A percentile compares a stretch with the other conserved stretches of the same genome.
Evolutionary conservation across 495 filamentous ascomycete species (phyloP).

Genomic region (Talaromyces stipitatus): DNA sequence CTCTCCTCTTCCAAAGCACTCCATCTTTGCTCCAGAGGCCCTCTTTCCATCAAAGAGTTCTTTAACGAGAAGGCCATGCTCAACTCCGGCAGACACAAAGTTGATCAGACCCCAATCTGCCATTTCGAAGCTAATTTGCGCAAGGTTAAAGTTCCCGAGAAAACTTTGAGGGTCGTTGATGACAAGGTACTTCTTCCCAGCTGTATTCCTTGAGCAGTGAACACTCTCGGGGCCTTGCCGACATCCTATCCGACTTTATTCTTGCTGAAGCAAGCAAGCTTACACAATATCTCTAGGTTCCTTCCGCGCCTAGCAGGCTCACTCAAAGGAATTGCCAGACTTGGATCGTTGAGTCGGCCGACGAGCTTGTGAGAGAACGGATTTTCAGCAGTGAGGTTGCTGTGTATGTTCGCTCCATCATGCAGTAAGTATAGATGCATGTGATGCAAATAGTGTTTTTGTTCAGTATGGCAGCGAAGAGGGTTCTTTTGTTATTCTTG

Average conservation of each 20-base stretch:
- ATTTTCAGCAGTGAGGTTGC: constrained; percentile 11
- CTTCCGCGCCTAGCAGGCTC: constrained; percentile 7
- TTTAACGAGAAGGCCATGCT: constrained; percentile 17
- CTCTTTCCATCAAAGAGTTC: constrained; percentile 27
- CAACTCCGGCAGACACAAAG: constrained; percentile 9
- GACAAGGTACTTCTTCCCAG: constrained; percentile 6
- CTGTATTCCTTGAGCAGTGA: not conserved
- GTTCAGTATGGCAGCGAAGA: too few relatives aligned
- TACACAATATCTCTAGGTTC: not conserved
- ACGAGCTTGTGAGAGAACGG: constrained; percentile 11
- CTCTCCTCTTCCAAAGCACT: constrained; percentile 24
- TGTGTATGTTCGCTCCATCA: constrained; percentile 10
- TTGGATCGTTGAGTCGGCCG: constrained; percentile 23
- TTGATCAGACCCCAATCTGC: constrained; percentile 12
- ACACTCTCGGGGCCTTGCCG: not conserved
- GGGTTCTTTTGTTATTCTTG: too few relatives aligned
- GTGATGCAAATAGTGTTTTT: not conserved
- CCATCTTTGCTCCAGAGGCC: constrained; percentile 31
- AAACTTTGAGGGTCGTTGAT: constrained; percentile 7
- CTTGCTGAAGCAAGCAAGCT: not conserved
- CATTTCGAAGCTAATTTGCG: constrained; percentile 12
- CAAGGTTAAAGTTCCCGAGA: constrained; percentile 9
- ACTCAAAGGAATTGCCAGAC: constrained; percentile 20
- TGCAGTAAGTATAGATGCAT: not conserved
- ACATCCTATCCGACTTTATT: not conserved